Conservation (phyloP, 2,329 filamentous ascomycete genomes). For the Hymenoscyphus repandus region DNA sequence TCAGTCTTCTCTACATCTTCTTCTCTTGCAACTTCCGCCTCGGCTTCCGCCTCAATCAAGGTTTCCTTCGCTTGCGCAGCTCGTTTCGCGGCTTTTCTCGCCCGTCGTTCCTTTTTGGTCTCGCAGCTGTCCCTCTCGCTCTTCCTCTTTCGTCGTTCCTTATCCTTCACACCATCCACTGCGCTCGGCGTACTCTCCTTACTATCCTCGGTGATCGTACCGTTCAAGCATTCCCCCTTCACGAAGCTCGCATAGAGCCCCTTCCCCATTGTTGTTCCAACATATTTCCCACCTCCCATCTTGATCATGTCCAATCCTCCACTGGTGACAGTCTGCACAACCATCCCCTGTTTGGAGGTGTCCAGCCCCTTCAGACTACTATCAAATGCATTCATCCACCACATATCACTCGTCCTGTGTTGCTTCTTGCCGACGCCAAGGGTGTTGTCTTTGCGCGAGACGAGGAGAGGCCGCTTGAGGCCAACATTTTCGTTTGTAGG, state of each 20-base stretch:
- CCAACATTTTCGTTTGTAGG: conserved; percentile 66
- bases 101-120: conserved; percentile 32
- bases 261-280: conserved; percentile 39
- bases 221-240: conserved; percentile 68
- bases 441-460: conserved; percentile 76
- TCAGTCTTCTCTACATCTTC: conserved; percentile 21
- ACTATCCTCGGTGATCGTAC: conserved; percentile 49
- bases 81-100: conserved; percentile 35
- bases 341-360: conserved; percentile 49
- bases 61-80: conserved; percentile 21
- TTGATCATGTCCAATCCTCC: conserved; percentile 53
- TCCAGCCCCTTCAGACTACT: conserved; percentile 79
- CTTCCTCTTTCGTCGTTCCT: conserved; percentile 27
- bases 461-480: conserved; percentile 75
- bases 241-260: conserved; percentile 80
- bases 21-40: conserved; percentile 19
- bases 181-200: conserved; percentile 17
- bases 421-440: conserved; percentile 77
- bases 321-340: conserved; percentile 50
- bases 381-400: conserved; percentile 96
- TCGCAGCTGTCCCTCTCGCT: conserved; percentile 31
- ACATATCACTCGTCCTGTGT: conserved; percentile 67
- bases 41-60: neutral
- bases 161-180: conserved; percentile 25
- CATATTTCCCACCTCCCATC: conserved; percentile 51